Percentiles rank a stretch among this genome's conserved stretches.
Conservation (phyloP, 2,329 filamentous ascomycete species). For the Cercospora sojina region DNA sequence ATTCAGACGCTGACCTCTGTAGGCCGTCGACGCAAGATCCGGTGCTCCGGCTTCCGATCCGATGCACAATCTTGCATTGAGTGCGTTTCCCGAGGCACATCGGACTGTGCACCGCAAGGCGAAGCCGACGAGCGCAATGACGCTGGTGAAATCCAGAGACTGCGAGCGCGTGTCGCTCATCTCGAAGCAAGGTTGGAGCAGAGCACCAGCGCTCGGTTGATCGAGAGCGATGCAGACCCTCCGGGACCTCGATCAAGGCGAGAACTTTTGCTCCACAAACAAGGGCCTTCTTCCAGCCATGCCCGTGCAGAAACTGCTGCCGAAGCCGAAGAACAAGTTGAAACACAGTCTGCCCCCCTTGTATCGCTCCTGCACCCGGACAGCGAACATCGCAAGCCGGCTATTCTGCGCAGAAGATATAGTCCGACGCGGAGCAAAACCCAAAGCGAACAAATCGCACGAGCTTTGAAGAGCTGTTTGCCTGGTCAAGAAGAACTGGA, state of each 20-base stretch:
- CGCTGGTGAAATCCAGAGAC: not conserved
- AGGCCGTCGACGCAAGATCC: conserved; percentile 17
- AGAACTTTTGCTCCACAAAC: too few species aligned
- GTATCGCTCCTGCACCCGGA: conserved; percentile 1
- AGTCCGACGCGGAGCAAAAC: too few species aligned
- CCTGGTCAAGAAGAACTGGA: conserved; percentile 13
- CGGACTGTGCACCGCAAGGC: conserved; percentile 18
- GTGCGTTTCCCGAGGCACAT: conserved; percentile 14
- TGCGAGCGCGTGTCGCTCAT: conserved; percentile 8
- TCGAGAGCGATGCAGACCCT: not conserved
- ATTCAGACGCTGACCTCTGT: not conserved
- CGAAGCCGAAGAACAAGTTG: conserved; percentile 7
- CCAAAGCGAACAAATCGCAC: not conserved
- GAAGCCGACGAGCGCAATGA: conserved; percentile 1
- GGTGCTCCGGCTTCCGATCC: conserved; percentile 12
- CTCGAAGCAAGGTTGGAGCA: conserved; percentile 7
- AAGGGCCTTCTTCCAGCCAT: too few species aligned
- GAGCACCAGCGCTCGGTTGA: not conserved
- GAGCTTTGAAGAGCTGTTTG: not conserved
- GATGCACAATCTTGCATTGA: conserved; percentile 10
- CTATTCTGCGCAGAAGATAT: not conserved
- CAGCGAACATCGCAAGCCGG: not conserved
- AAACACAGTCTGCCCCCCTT: not conserved
- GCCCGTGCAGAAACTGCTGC: not conserved
- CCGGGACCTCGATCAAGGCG: too few species aligned